phyloP scores from a whole-genome alignment of 2,329 filamentous ascomycete genomes.

The Diplodia mutila region DNA sequence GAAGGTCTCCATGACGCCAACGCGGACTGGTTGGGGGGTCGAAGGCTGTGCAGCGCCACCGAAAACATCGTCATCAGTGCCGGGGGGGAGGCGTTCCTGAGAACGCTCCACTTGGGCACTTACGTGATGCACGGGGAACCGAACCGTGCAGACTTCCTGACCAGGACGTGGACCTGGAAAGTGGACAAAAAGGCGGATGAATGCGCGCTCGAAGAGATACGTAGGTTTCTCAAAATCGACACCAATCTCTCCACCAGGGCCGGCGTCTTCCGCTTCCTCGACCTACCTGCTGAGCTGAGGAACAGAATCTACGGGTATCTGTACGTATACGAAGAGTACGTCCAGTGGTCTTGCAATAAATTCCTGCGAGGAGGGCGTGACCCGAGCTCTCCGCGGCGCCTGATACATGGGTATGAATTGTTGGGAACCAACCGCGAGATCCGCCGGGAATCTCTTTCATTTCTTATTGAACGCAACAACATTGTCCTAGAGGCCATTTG shows the following conservation, averaged over 20 bases:
- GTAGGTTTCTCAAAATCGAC: conserved; percentile 8
- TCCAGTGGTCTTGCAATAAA: conserved; percentile 2
- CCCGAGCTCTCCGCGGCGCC: conserved; percentile 1
- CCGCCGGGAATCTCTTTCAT: background rate
- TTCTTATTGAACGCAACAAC: conserved; percentile 3
- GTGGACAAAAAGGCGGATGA: conserved; percentile 2
- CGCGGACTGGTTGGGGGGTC: background rate
- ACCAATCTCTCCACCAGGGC: background rate
- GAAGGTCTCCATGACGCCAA: background rate
- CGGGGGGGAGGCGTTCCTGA: background rate
- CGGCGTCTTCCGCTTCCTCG: background rate
- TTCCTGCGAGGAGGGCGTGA: background rate
- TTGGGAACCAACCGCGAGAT: conserved; percentile 4
- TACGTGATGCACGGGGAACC: background rate
- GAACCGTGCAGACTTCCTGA: background rate
- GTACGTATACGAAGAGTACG: background rate
- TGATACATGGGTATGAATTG: background rate
- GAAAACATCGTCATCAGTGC: conserved; percentile 8
- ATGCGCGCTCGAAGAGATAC: conserved; percentile 5
- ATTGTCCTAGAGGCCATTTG: conserved; percentile 4
- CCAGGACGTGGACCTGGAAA: conserved; percentile 2
- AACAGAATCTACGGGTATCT: conserved; percentile 1
- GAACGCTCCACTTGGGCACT: background rate
- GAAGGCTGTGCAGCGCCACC: background rate
- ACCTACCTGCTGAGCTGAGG: conserved; percentile 4